Conservation (phyloP, 2,329 filamentous ascomycete genomes). For the Chaetomium sp. region DNA sequence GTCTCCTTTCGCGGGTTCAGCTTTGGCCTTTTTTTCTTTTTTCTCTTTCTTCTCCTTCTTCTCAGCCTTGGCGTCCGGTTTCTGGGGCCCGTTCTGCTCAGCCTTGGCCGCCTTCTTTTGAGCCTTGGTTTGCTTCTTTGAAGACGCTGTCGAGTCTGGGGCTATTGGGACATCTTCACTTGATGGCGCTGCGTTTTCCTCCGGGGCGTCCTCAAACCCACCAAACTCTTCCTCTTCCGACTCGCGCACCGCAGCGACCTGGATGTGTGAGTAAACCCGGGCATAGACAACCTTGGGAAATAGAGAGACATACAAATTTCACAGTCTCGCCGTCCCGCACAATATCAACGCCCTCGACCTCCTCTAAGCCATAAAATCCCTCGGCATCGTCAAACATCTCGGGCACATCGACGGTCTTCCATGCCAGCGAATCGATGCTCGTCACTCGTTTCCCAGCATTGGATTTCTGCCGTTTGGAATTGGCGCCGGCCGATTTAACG, state of each 20-base stretch:
- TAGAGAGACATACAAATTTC: conserved; percentile 48
- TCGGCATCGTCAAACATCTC: conserved; percentile 83
- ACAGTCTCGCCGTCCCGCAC: conserved; percentile 56
- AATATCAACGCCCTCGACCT: conserved; percentile 87
- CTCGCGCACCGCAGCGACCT: conserved; percentile 25
- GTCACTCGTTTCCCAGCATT: conserved; percentile 31
- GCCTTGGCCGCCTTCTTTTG: conserved; percentile 19
- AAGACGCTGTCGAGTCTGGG: background rate
- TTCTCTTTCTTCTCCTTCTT: conserved; percentile 24
- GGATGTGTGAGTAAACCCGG: conserved; percentile 16
- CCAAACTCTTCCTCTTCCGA: conserved; percentile 28
- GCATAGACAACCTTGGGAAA: background rate
- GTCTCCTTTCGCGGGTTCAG: conserved; percentile 29
- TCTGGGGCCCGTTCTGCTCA: conserved; percentile 18
- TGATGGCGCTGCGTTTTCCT: background rate
- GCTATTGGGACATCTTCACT: conserved; percentile 3
- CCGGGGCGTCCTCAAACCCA: conserved; percentile 28
- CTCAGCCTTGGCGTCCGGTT: conserved; percentile 25
- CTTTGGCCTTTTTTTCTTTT: conserved; percentile 29
- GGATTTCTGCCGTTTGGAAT: conserved; percentile 25
- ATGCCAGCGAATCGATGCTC: conserved; percentile 44
- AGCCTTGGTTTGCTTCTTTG: conserved; percentile 23
- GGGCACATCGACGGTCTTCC: conserved; percentile 58
- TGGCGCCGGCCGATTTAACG: conserved; percentile 7
- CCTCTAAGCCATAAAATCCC: conserved; percentile 86